Percentiles rank a stretch among this genome's conserved stretches.
phyloP scores from a whole-genome alignment of 768 basidiomycete genomes.

The Hericium erinaceus region DNA sequence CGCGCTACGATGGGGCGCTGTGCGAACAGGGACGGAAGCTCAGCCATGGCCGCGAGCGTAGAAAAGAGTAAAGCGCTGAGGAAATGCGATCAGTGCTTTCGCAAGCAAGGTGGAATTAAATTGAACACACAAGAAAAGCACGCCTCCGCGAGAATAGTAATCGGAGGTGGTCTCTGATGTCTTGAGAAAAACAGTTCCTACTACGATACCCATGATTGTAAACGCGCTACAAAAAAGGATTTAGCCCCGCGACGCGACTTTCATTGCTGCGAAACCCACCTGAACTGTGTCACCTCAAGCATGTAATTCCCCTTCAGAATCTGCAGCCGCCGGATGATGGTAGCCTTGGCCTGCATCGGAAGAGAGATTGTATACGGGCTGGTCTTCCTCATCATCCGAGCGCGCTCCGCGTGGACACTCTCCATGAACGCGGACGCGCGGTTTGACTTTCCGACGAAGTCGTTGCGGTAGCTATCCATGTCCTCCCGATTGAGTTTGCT shows the following conservation, averaged over 20 bases:
- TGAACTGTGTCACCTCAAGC: constrained; percentile 20
- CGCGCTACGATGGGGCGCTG: constrained; percentile 53
- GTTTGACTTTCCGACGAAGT: constrained; percentile 36
- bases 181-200: constrained; percentile 59
- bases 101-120: not conserved
- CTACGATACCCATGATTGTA: constrained; percentile 41
- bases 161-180: constrained; percentile 45
- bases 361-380: constrained; percentile 30
- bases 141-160: constrained; percentile 67
- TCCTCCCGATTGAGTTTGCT: constrained; percentile 36
- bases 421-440: constrained; percentile 33
- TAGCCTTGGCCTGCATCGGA: constrained; percentile 27
- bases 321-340: constrained; percentile 26
- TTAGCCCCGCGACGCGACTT: not conserved
- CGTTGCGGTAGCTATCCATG: constrained; percentile 33
- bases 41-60: constrained; percentile 51
- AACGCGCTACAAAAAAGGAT: constrained; percentile 33
- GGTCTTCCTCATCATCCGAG: constrained; percentile 30
- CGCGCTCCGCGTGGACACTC: constrained; percentile 43
- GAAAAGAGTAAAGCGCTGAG: constrained; percentile 48
- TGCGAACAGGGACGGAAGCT: constrained; percentile 45
- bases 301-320: constrained; percentile 24
- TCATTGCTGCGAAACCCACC: constrained; percentile 20
- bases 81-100: not conserved
- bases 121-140: constrained; percentile 58